These are phyloP conservation scores for Pseudevernia furfuracea DNA, from an alignment of 495 filamentous ascomycete genomes.

Conservation along the genomic window DNA sequence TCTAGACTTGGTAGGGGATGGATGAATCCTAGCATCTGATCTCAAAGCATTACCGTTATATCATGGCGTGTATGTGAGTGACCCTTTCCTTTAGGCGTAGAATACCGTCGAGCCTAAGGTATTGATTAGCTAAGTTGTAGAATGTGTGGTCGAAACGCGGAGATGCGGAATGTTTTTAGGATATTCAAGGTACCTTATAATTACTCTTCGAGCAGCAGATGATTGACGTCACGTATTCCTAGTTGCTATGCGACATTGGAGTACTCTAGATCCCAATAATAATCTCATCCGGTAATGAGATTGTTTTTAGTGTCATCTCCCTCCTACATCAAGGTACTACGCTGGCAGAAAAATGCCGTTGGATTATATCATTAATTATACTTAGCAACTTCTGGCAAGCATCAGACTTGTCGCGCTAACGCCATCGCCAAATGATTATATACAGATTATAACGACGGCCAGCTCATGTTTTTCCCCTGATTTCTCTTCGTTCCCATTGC, in stretches of 20 bases:
- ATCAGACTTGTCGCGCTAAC: not conserved
- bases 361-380: too few species aligned
- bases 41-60: not conserved
- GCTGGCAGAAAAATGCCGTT: too few species aligned
- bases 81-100: not conserved
- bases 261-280: too few species aligned
- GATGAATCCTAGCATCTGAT: not conserved
- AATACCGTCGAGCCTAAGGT: not conserved
- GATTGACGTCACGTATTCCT: not conserved
- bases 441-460: not conserved
- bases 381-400: too few species aligned
- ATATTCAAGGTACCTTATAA: too few species aligned
- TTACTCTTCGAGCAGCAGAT: not conserved
- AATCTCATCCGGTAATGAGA: too few species aligned
- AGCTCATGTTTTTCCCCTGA: slow-evolving; percentile 15
- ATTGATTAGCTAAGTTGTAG: not conserved
- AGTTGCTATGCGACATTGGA: not conserved
- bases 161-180: not conserved
- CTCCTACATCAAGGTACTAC: too few species aligned
- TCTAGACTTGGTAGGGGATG: not conserved
- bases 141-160: not conserved
- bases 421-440: slow-evolving; percentile 7
- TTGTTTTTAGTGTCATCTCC: too few species aligned
- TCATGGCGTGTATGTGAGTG: too few species aligned
- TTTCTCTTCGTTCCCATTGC: slow-evolving; percentile 54